Evolutionary conservation across 2,329 filamentous ascomycete genomes (phyloP).

Genomic region (Hypoxylon sp.): DNA sequence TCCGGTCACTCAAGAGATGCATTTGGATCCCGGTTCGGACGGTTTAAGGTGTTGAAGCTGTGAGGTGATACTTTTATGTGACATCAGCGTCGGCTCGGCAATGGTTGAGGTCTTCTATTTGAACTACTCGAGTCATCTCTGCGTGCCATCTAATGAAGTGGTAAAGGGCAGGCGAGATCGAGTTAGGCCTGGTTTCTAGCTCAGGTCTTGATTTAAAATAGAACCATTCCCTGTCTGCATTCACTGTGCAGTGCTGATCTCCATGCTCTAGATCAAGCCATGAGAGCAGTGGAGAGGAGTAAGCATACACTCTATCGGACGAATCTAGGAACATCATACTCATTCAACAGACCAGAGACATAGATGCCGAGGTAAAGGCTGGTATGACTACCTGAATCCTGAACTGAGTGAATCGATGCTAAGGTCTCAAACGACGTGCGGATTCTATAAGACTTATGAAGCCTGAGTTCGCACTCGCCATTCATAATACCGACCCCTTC

Average conservation of each 20-base stretch:
- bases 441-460: constrained; percentile 7
- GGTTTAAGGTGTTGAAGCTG: neutral
- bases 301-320: constrained; percentile 12
- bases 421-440: neutral
- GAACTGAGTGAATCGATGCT: neutral
- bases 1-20: neutral
- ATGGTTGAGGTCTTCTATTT: neutral
- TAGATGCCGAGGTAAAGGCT: constrained; percentile 8
- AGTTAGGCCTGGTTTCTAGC: constrained; percentile 1
- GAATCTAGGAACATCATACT: constrained; percentile 9
- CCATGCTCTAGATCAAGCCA: constrained; percentile 1
- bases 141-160: neutral
- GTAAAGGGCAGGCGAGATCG: neutral
- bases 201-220: constrained; percentile 15
- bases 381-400: neutral
- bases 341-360: neutral
- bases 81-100: neutral
- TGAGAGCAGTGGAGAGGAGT: constrained; percentile 8
- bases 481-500: neutral
- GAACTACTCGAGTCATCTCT: neutral
- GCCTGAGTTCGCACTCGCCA: constrained; percentile 17
- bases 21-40: neutral
- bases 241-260: constrained; percentile 4
- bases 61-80: neutral
- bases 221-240: constrained; percentile 14